Evolutionary conservation across 192 early-diverging fungal species (phyloP).

Genomic region (Coemansia sp.): DNA sequence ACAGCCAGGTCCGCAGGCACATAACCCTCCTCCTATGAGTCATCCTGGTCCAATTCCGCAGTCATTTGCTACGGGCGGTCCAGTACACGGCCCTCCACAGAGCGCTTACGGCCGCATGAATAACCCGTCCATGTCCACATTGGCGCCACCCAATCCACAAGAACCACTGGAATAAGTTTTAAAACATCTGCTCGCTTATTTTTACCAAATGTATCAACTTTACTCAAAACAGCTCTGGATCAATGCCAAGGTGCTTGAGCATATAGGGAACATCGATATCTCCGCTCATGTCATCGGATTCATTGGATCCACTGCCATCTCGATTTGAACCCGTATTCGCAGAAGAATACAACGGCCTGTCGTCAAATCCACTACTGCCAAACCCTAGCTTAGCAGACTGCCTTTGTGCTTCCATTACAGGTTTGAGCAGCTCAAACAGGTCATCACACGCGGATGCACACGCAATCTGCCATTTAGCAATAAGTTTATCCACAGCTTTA

Average conservation of each 20-base stretch:
- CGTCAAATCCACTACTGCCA: conserved; percentile 6
- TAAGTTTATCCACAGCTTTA: conserved; percentile 18
- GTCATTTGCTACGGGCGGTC: not conserved
- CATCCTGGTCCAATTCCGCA: conserved; percentile 29
- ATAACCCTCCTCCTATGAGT: conserved; percentile 1
- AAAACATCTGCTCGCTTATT: not conserved
- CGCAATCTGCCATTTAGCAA: conserved; percentile 42
- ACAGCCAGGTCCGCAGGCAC: not conserved
- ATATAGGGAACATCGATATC: conserved; percentile 30
- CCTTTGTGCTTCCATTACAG: conserved; percentile 36
- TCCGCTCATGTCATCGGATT: not conserved
- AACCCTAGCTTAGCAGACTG: conserved; percentile 12
- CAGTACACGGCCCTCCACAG: conserved; percentile 10
- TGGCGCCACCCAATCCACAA: conserved; percentile 39
- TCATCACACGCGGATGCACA: conserved; percentile 36
- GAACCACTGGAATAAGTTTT: conserved; percentile 28
- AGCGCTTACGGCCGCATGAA: conserved; percentile 19
- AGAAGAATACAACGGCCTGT: not conserved
- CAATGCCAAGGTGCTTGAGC: conserved; percentile 40
- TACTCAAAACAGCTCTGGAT: conserved; percentile 27
- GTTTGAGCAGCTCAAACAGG: conserved; percentile 38
- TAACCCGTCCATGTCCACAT: conserved; percentile 27
- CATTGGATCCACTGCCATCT: not conserved
- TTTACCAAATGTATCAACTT: not conserved
- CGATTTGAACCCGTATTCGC: not conserved